Evolutionary conservation across 306 rosid genomes (phyloP).

Genomic region (Vicia villosa): DNA sequence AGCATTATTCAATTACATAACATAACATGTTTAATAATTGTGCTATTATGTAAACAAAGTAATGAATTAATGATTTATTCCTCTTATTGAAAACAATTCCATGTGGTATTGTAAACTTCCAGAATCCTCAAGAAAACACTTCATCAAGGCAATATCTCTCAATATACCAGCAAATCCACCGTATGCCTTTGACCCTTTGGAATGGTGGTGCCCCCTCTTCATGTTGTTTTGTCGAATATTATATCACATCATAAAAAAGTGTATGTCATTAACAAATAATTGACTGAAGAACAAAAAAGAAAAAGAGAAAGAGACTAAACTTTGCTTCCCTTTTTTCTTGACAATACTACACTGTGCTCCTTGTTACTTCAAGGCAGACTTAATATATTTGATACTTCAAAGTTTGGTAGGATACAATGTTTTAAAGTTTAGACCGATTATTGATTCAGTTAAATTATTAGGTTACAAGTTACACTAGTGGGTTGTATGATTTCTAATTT

Average conservation of each 20-base stretch:
- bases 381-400: no score
- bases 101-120: not conserved
- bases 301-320: not conserved
- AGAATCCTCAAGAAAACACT: not conserved
- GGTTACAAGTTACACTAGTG: no score
- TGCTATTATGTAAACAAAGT: not conserved
- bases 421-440: no score
- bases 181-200: not conserved
- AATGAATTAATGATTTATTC: not conserved
- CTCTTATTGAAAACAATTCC: not conserved
- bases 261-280: not conserved
- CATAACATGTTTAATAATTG: not conserved
- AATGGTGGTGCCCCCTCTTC: conserved; percentile 12
- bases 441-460: no score
- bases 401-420: no score
- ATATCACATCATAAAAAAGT: not conserved
- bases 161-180: not conserved
- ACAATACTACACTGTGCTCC: not conserved
- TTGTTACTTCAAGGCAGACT: not conserved
- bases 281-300: not conserved
- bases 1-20: not conserved
- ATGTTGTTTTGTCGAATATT: conserved; percentile 20
- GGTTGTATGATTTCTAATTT: no score
- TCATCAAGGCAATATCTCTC: not conserved
- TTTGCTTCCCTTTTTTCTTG: not conserved